Conservation (phyloP, 257 asterid species). For the Nicotiana sylvestris region DNA sequence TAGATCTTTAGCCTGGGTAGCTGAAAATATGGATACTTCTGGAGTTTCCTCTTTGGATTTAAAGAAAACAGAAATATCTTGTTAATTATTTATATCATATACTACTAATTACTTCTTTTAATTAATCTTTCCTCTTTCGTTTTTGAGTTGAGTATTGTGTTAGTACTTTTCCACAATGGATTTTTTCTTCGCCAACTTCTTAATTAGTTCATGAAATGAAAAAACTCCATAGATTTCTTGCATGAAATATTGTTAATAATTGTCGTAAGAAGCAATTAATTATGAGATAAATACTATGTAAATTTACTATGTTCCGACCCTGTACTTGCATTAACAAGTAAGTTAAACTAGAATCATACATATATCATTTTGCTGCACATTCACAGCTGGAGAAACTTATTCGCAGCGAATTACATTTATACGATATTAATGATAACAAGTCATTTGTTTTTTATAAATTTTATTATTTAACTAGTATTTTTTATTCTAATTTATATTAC, state of each 20-base stretch:
- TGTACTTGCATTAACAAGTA: too few relatives aligned
- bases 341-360: neutral
- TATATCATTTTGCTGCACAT: too few relatives aligned
- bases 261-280: neutral
- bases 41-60: neutral
- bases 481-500: too few relatives aligned
- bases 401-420: too few relatives aligned
- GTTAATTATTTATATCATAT: neutral
- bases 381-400: too few relatives aligned
- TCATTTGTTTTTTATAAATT: too few relatives aligned
- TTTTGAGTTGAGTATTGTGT: neutral
- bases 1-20: conserved; percentile 30
- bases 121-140: neutral
- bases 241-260: too few relatives aligned
- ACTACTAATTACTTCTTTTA: neutral
- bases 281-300: too few relatives aligned
- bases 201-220: neutral
- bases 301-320: neutral
- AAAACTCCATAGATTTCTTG: neutral
- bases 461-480: too few relatives aligned
- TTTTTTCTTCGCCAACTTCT: neutral
- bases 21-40: conserved; percentile 29
- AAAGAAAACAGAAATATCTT: neutral
- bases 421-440: too few relatives aligned
- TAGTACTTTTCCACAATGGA: neutral